These are phyloP conservation scores for Kokia cookei DNA, from an alignment of 441 rosid species.

Conservation along the genomic window DNA sequence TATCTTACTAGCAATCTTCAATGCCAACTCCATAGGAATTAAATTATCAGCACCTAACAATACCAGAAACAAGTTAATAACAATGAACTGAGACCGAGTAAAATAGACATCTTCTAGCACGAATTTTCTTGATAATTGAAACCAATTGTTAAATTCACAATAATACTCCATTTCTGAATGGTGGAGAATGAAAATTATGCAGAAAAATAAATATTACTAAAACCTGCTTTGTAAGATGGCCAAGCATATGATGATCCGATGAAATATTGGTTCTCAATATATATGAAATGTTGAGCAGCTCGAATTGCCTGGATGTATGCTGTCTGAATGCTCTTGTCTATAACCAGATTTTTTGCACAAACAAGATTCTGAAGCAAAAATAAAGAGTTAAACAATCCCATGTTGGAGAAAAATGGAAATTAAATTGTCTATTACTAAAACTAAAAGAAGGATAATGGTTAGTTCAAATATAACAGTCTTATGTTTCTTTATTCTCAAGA, in stretches of 20 bases:
- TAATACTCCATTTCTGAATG: neutral
- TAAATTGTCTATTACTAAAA: neutral
- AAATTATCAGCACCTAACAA: constrained; percentile 77
- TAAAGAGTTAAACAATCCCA: neutral
- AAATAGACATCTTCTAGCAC: too few species aligned
- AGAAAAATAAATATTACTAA: neutral
- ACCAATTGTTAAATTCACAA: neutral
- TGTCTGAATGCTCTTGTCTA: constrained; percentile 81
- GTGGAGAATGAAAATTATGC: neutral
- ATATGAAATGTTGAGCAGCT: constrained; percentile 75
- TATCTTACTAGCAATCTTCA: constrained; percentile 68
- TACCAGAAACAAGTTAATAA: neutral
- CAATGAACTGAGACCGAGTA: neutral
- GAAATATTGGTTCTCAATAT: constrained; percentile 87
- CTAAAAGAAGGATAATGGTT: too few species aligned
- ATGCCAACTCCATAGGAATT: constrained; percentile 80
- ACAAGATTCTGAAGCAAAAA: constrained; percentile 56
- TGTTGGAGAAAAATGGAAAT: neutral
- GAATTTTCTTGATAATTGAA: neutral
- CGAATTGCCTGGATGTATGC: constrained; percentile 86
- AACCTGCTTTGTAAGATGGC: constrained; percentile 83
- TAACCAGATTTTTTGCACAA: constrained; percentile 72
- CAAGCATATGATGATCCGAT: constrained; percentile 85
- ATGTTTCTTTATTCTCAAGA: too few species aligned
- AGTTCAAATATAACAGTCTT: too few species aligned